Evolutionary conservation across 768 basidiomycete genomes (phyloP).

Genomic region (Suillus hirtellus): DNA sequence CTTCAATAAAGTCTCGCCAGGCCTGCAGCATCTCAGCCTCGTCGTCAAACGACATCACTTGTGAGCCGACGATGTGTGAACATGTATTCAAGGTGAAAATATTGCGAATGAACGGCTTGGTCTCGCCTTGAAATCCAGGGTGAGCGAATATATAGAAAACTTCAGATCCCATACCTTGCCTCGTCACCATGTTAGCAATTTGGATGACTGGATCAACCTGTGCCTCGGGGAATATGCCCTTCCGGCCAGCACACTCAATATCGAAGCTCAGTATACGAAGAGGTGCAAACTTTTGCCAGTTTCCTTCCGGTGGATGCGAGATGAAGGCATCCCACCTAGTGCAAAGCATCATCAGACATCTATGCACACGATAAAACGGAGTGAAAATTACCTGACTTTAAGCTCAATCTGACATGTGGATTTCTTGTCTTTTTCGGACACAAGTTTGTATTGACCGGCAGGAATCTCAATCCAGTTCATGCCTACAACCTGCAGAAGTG

Average conservation of each 20-base stretch:
- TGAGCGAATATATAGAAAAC: neutral
- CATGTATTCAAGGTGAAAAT: slow-evolving; percentile 95
- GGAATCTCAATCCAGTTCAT: slow-evolving; percentile 99
- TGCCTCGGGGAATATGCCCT: slow-evolving; percentile 96
- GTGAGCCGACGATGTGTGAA: slow-evolving; percentile 95
- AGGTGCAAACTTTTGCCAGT: slow-evolving; percentile 91
- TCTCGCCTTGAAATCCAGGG: slow-evolving; percentile 60
- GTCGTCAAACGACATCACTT: slow-evolving; percentile 81
- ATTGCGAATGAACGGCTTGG: slow-evolving; percentile 92
- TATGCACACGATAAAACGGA: slow-evolving; percentile 2
- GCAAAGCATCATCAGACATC: slow-evolving; percentile 11
- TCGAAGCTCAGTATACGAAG: slow-evolving; percentile 95
- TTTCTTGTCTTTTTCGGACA: slow-evolving; percentile 55
- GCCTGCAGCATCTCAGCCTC: slow-evolving; percentile 71
- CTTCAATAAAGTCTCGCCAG: slow-evolving; percentile 90
- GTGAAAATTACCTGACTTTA: slow-evolving; percentile 57
- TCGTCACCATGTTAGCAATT: slow-evolving; percentile 98
- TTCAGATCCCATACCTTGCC: slow-evolving; percentile 68
- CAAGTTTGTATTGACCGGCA: slow-evolving; percentile 73
- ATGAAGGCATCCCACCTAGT: slow-evolving; percentile 80
- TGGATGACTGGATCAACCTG: slow-evolving; percentile 93
- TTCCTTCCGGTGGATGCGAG: slow-evolving; percentile 88
- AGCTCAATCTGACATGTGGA: slow-evolving; percentile 93
- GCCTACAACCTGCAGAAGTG: slow-evolving; percentile 70
- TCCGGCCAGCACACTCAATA: slow-evolving; percentile 98